Conservation (phyloP, 805 yeast species). For the Schwanniomyces sp. region DNA sequence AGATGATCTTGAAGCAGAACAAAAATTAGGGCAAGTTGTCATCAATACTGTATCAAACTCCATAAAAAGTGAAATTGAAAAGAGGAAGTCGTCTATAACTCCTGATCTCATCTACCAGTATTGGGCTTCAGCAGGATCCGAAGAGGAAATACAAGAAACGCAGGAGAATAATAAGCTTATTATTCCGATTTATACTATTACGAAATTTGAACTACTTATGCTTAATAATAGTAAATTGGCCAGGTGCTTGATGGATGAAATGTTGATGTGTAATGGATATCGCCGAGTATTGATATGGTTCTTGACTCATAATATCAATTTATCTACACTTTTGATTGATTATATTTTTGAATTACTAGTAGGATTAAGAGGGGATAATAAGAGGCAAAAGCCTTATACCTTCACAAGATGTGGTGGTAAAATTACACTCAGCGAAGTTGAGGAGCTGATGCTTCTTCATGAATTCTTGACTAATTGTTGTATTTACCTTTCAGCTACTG, state of each 20-base stretch:
- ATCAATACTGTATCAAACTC: constrained; percentile 55
- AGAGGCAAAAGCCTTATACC: constrained; percentile 21
- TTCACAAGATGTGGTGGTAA: constrained; percentile 58
- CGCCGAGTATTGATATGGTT: constrained; percentile 68
- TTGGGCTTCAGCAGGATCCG: constrained; percentile 37
- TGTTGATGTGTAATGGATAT: constrained; percentile 66
- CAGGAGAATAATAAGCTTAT: constrained; percentile 26
- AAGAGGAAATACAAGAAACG: constrained; percentile 21
- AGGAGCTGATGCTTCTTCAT: constrained; percentile 65
- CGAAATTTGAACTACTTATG: constrained; percentile 52
- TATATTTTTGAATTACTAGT: constrained; percentile 62
- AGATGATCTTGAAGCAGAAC: constrained; percentile 19
- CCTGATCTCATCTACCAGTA: constrained; percentile 53
- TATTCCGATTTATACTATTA: constrained; percentile 29
- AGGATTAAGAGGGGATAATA: constrained; percentile 52
- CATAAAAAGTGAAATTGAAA: constrained; percentile 39
- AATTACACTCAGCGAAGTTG: constrained; percentile 55
- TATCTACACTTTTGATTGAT: constrained; percentile 56
- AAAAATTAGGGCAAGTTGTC: constrained; percentile 36
- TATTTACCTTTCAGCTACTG: constrained; percentile 29
- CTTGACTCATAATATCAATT: constrained; percentile 55
- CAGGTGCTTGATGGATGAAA: constrained; percentile 62
- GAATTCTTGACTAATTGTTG: constrained; percentile 60
- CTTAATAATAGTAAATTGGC: constrained; percentile 52
- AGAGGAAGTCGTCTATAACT: constrained; percentile 22